These are phyloP conservation scores for Leucocoprinus sp. DNA, from an alignment of 768 basidiomycete species.

Conservation along the genomic window DNA sequence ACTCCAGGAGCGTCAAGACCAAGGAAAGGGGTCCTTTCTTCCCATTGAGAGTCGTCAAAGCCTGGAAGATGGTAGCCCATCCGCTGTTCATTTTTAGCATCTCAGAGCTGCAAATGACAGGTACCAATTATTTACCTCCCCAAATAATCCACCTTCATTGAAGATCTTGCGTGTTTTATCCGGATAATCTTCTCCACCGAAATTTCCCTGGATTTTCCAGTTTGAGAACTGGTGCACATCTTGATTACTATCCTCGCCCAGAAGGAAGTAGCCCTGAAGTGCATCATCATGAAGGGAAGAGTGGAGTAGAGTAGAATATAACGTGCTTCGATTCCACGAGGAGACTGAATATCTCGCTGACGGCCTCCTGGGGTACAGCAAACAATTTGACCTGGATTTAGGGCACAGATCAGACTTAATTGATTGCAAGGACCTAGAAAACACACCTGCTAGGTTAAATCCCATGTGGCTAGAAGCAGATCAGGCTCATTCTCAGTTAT, in stretches of 20 bases:
- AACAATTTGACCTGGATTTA: not conserved
- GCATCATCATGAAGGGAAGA: not conserved
- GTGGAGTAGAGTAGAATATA: not conserved
- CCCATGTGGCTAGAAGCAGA: not conserved
- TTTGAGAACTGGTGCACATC: not conserved
- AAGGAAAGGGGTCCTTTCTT: not conserved
- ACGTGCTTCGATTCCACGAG: not conserved
- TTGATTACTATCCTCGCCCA: not conserved
- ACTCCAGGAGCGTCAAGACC: conserved; percentile 1
- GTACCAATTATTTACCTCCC: not conserved
- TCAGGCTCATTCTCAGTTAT: not conserved
- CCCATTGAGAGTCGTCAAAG: not conserved
- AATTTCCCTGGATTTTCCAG: conserved; percentile 2
- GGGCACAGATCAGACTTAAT: not conserved
- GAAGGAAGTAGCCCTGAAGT: not conserved
- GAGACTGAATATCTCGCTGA: conserved; percentile 1
- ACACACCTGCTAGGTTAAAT: not conserved
- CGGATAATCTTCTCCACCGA: conserved; percentile 3
- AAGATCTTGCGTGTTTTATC: conserved; percentile 1
- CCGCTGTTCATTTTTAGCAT: not conserved
- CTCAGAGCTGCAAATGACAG: not conserved
- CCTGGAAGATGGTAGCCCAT: conserved; percentile 2
- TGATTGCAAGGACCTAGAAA: not conserved
- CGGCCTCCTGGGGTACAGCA: conserved; percentile 2
- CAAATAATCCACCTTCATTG: not conserved